Conservation (phyloP, 257 asterid species). For the Solanum bulbocastanum region DNA sequence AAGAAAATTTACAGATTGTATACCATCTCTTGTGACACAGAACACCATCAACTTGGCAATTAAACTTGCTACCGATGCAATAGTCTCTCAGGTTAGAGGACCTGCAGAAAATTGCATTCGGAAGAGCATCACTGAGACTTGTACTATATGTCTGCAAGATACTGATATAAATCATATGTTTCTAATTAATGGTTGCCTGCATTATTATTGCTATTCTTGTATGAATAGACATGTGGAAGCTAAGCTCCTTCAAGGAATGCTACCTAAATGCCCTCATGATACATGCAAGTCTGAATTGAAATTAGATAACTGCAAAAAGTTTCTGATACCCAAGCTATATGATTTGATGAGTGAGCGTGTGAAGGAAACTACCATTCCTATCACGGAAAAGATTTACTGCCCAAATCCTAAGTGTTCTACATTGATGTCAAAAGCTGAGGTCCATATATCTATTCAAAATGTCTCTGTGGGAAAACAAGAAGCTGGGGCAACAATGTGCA, state of each 20-base stretch:
- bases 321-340: conserved; percentile 10
- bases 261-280: conserved; percentile 28
- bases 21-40: background rate
- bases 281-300: conserved; percentile 10
- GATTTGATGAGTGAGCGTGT: conserved; percentile 13
- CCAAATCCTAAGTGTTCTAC: conserved; percentile 25
- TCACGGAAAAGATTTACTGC: conserved; percentile 19
- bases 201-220: conserved; percentile 44
- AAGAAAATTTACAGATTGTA: background rate
- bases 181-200: conserved; percentile 29
- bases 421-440: conserved; percentile 16
- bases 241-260: conserved; percentile 33
- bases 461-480: background rate
- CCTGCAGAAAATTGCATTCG: conserved; percentile 4
- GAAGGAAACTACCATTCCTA: conserved; percentile 22
- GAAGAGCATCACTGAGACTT: conserved; percentile 17
- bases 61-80: background rate
- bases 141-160: conserved; percentile 49
- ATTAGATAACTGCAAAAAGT: conserved; percentile 12
- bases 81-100: conserved; percentile 16
- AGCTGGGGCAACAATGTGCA: background rate
- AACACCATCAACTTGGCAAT: background rate
- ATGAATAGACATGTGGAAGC: conserved; percentile 39
- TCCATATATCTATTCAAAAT: background rate
- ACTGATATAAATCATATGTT: conserved; percentile 27